Evolutionary conservation across 2,329 filamentous ascomycete species (phyloP).

Genomic region (Macrophomina pseudophaseolina): DNA sequence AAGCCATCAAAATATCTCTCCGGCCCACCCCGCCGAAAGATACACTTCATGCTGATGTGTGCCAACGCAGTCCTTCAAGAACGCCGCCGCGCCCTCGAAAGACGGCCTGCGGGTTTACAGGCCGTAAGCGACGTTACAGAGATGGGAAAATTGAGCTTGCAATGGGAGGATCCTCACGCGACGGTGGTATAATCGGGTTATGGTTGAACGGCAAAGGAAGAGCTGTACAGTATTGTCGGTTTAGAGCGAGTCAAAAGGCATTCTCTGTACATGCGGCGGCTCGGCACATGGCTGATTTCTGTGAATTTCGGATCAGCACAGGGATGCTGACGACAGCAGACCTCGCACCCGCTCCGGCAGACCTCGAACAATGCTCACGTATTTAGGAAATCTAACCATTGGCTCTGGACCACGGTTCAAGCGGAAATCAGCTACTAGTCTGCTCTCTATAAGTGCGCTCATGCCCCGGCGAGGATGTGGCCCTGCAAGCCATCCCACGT

Average conservation of each 20-base stretch:
- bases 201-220: not conserved
- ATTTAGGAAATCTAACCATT: not conserved
- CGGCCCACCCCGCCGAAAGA: not conserved
- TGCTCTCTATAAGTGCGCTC: not conserved
- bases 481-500: not conserved
- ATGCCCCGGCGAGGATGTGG: not conserved
- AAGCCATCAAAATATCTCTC: slow-evolving; percentile 23
- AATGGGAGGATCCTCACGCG: not conserved
- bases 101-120: slow-evolving; percentile 56
- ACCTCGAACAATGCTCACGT: not conserved
- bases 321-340: slow-evolving; percentile 13
- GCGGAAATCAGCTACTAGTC: not conserved
- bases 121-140: slow-evolving; percentile 39
- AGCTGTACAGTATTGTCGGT: slow-evolving; percentile 25
- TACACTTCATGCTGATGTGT: slow-evolving; percentile 11
- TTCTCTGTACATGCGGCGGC: slow-evolving; percentile 18
- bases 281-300: slow-evolving; percentile 10
- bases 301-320: slow-evolving; percentile 18
- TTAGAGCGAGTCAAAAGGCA: slow-evolving; percentile 24
- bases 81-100: slow-evolving; percentile 52
- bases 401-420: not conserved
- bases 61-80: slow-evolving; percentile 56
- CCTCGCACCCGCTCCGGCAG: not conserved
- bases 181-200: slow-evolving; percentile 1
- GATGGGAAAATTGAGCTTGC: not conserved